Percentiles rank a stretch among this genome's conserved stretches.
Evolutionary conservation across 2,329 filamentous ascomycete genomes (phyloP).

Genomic region (Aspergillus sergii): DNA sequence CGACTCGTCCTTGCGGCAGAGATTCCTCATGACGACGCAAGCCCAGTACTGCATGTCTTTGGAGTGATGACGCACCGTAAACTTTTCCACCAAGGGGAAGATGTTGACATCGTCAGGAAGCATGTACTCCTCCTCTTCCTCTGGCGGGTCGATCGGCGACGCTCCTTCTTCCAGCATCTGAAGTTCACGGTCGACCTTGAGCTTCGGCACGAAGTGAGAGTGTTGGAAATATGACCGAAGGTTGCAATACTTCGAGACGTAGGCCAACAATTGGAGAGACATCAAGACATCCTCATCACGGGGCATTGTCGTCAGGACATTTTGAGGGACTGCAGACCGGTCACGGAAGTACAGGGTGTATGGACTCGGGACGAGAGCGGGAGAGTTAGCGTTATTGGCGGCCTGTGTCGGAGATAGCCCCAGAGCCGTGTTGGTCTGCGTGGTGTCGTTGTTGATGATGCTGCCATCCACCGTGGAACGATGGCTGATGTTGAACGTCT

Average conservation of each 20-base stretch:
- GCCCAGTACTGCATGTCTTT: constrained; percentile 99
- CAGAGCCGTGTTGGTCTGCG: constrained; percentile 68
- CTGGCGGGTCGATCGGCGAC: constrained; percentile 40
- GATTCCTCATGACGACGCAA: constrained; percentile 96
- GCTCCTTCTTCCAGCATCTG: constrained; percentile 73
- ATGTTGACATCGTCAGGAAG: constrained; percentile 96
- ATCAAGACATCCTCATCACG: constrained; percentile 97
- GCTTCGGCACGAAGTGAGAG: constrained; percentile 87
- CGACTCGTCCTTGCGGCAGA: constrained; percentile 96
- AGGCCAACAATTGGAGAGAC: constrained; percentile 94
- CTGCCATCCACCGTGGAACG: constrained; percentile 82
- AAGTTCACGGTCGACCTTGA: constrained; percentile 87
- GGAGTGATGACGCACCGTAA: constrained; percentile 91
- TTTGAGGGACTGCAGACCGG: constrained; percentile 67
- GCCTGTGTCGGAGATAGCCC: constrained; percentile 71
- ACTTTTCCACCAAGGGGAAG: constrained; percentile 97
- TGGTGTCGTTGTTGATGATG: constrained; percentile 70
- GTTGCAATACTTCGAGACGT: constrained; percentile 98
- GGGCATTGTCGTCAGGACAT: constrained; percentile 86
- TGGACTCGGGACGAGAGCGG: constrained; percentile 69
- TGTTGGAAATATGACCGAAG: constrained; percentile 92
- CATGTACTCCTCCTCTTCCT: constrained; percentile 82
- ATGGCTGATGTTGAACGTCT: constrained; percentile 93
- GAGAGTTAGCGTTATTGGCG: constrained; percentile 67
- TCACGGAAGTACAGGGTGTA: constrained; percentile 81